Base-by-base conservation (phyloP, 768 basidiomycete genomes). In the Termitomyces bulborhizus region DNA sequence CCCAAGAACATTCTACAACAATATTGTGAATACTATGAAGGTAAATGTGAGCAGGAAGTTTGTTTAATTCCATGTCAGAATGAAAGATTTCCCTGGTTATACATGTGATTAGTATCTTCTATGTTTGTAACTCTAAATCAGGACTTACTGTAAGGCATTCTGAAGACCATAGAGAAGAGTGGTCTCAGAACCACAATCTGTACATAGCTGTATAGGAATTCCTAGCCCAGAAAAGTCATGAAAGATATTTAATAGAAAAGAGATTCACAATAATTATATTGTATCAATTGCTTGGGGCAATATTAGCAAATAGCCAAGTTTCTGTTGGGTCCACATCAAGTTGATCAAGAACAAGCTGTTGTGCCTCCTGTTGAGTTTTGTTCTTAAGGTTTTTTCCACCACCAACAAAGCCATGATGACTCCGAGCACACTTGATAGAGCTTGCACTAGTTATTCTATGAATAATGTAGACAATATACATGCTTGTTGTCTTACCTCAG, bases 111-210 rank as follows among this genome's bases (percentile, higher is more conserved):
- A 37, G 4, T 5, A 37, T 37, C 4, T 37, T 3, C 36, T 16
- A 6, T 6, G 1, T 16, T 37, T 6, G 8, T 7, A 8, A 29
- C 27, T 34, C 44, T 6, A 15, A 36, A 21, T 31, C 11, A 49
- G 37, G 21, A 5, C 27, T 39, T 13, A 39, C 36, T 7, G 1
- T 12, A 39, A 39, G 4, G 34, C 37, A 29, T 50, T 50, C 7
- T 27, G 34, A 34, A 46, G 24, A 3, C 69, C 69, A 66, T 53
- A 74, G 1, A 68, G 32, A 24, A 63, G 50, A 1, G 67, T 71
- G 0, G 71, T 74, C 46, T 76, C 73, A 0, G 67, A 66, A 0
- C 73, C 68, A 57, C 68, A 71, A 45, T 76, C 74, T 0, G 68
- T 71, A 1, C 65, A 65, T 9, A 65, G 62, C 39, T 50, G 48